phyloP scores from a whole-genome alignment of 441 rosid genomes.

The Macaranga tanarius region DNA sequence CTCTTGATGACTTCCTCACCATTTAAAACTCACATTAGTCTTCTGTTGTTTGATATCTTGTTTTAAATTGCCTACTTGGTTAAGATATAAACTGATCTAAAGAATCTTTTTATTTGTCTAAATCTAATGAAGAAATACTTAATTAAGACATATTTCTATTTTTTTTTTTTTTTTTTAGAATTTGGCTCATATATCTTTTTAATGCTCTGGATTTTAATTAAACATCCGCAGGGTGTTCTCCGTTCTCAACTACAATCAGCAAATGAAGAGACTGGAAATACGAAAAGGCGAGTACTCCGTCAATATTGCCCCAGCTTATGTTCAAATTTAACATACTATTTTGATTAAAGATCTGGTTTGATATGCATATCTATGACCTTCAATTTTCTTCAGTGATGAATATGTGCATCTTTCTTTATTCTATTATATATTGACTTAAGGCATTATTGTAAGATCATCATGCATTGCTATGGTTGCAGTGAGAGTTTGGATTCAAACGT shows the following conservation, averaged over 20 bases:
- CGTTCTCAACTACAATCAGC: constrained; percentile 90
- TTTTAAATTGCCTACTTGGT: not conserved
- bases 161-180: not conserved
- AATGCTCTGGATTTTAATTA: constrained; percentile 19
- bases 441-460: constrained; percentile 18
- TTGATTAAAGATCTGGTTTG: not conserved
- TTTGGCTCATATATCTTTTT: constrained; percentile 11
- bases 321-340: not conserved
- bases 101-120: not conserved
- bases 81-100: not conserved
- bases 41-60: constrained; percentile 2
- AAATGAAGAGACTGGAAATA: constrained; percentile 74
- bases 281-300: constrained; percentile 54
- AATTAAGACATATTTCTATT: not conserved
- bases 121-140: not conserved
- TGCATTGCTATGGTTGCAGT: constrained; percentile 44
- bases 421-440: constrained; percentile 10
- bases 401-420: constrained; percentile 7
- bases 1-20: not conserved
- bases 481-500: constrained; percentile 73
- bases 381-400: not conserved
- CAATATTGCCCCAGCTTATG: not conserved
- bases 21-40: constrained; percentile 1
- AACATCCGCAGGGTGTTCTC: constrained; percentile 63
- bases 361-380: constrained; percentile 5